These are phyloP conservation scores for Nitzschia sp. DNA, from an alignment of 108 stramenopile species.

Conservation along the genomic window DNA sequence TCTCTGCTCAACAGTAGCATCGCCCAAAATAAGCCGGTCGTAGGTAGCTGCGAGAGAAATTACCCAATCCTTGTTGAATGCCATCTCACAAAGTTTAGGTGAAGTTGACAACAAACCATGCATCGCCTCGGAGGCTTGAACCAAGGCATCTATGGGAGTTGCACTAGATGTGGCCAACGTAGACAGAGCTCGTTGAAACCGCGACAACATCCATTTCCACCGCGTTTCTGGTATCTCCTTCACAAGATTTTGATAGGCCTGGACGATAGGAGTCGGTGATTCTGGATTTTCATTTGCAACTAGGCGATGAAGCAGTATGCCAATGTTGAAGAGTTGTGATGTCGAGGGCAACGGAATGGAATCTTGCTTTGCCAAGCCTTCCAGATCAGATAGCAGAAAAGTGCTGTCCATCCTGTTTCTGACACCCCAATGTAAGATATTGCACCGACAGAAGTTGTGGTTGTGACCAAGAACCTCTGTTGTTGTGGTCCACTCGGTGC, in stretches of 20 bases:
- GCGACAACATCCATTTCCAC: conserved; percentile 5
- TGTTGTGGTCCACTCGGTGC: no score
- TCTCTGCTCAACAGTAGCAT: conserved; percentile 10
- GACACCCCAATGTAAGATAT: no score
- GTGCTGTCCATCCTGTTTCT: background rate
- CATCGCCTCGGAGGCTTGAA: conserved; percentile 4
- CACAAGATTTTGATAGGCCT: conserved; percentile 26
- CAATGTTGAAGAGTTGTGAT: conserved; percentile 13
- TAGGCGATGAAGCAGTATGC: conserved; percentile 6
- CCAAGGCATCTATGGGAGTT: conserved; percentile 8
- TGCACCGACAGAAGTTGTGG: no score
- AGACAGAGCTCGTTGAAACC: conserved; percentile 6
- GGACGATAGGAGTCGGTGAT: background rate
- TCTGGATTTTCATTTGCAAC: background rate
- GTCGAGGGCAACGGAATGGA: conserved; percentile 4
- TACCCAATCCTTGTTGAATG: conserved; percentile 21
- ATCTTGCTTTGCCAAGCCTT: background rate
- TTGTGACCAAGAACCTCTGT: no score
- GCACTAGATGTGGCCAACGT: background rate
- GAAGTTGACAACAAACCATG: conserved; percentile 17
- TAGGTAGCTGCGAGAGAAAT: conserved; percentile 25
- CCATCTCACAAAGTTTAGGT: conserved; percentile 17
- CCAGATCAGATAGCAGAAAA: background rate
- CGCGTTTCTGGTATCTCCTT: conserved; percentile 14
- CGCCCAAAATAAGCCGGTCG: conserved; percentile 19